These are phyloP conservation scores for Olyra latifolia DNA, from an alignment of 176 grass and related monocot species.

Conservation along the genomic window DNA sequence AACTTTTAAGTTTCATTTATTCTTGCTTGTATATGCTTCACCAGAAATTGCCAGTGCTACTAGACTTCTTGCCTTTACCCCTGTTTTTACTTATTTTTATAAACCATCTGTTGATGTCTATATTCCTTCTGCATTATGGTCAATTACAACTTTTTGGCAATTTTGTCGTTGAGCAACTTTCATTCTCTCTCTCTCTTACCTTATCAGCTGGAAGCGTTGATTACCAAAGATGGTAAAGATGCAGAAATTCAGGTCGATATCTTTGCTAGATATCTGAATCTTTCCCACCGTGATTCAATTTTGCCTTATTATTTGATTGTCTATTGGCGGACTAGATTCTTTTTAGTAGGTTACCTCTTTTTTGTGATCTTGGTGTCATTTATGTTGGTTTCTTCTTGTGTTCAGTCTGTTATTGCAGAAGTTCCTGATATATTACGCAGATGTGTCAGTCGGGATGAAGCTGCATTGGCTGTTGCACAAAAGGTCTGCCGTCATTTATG, in stretches of 20 bases:
- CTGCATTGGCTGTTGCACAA: constrained; percentile 77
- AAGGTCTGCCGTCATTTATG: constrained; percentile 56
- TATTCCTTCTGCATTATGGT: background rate
- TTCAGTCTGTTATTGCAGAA: constrained; percentile 80
- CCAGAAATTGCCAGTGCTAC: background rate
- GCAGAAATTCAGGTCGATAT: constrained; percentile 78
- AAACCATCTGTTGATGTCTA: background rate
- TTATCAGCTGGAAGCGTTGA: constrained; percentile 81
- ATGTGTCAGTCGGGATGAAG: constrained; percentile 86
- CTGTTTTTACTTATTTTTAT: constrained; percentile 28
- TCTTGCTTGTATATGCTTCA: background rate
- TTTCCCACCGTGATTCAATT: constrained; percentile 14
- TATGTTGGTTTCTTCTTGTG: constrained; percentile 35
- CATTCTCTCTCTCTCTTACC: constrained; percentile 16
- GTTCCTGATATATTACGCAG: constrained; percentile 86
- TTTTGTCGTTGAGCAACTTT: constrained; percentile 4
- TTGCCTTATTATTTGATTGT: background rate
- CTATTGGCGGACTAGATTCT: background rate
- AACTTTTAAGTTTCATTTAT: constrained; percentile 18
- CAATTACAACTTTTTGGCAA: background rate
- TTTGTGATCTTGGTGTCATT: constrained; percentile 18
- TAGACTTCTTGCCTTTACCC: background rate
- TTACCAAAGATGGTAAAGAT: constrained; percentile 73
- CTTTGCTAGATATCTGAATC: background rate
- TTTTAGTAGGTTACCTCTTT: constrained; percentile 3